A percentile compares a stretch with the other conserved stretches of the same genome.
Conservation (phyloP, 805 yeast genomes). For the Saitoella complicata region DNA sequence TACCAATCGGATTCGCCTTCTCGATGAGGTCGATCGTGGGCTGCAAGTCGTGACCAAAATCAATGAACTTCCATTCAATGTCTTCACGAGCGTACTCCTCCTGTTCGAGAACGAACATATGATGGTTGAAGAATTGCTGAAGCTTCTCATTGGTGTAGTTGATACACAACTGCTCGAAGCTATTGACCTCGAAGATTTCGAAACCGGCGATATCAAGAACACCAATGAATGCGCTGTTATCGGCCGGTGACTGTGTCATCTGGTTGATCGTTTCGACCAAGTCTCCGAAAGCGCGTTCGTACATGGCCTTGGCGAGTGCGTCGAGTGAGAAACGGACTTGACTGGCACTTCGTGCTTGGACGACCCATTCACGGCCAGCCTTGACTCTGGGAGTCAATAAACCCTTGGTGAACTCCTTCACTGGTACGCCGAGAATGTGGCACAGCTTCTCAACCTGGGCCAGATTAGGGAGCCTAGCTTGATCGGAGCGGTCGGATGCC, state of each 20-base stretch:
- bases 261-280: slow-evolving; percentile 63
- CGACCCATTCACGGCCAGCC: slow-evolving; percentile 78
- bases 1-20: slow-evolving; percentile 54
- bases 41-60: slow-evolving; percentile 86
- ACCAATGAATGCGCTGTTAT: slow-evolving; percentile 43
- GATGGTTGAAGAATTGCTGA: slow-evolving; percentile 91
- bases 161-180: slow-evolving; percentile 93
- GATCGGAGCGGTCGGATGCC: slow-evolving; percentile 41
- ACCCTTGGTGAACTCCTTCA: slow-evolving; percentile 38
- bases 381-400: slow-evolving; percentile 67
- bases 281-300: slow-evolving; percentile 66
- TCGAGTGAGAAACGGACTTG: slow-evolving; percentile 74
- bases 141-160: slow-evolving; percentile 92
- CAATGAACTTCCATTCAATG: slow-evolving; percentile 86
- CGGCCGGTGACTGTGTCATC: slow-evolving; percentile 35
- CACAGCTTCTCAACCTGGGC: slow-evolving; percentile 38
- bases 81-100: slow-evolving; percentile 90
- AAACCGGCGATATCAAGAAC: slow-evolving; percentile 95
- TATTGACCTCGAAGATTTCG: slow-evolving; percentile 88
- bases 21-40: slow-evolving; percentile 90
- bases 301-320: slow-evolving; percentile 73
- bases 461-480: slow-evolving; percentile 47
- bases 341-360: slow-evolving; percentile 57
- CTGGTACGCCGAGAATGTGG: slow-evolving; percentile 46
- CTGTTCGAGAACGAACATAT: slow-evolving; percentile 91